These are phyloP conservation scores for Penicillium crystallinum DNA, from an alignment of 495 filamentous ascomycete species.

Conservation along the genomic window DNA sequence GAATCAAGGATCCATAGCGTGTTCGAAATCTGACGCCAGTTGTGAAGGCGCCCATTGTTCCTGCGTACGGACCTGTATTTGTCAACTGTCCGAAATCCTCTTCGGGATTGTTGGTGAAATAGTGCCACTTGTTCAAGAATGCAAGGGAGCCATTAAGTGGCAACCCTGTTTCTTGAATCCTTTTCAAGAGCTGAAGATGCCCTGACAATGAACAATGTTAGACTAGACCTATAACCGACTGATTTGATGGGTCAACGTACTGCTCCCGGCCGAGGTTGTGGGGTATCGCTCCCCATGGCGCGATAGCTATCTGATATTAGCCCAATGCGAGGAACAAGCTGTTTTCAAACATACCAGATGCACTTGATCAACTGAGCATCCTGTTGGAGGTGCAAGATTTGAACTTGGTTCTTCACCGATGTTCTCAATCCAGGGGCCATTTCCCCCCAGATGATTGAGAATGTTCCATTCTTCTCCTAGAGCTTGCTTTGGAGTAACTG, in stretches of 20 bases:
- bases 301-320: conserved; percentile 43
- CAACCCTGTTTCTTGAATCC: conserved; percentile 37
- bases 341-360: conserved; percentile 47
- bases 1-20: conserved; percentile 46
- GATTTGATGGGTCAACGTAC: conserved; percentile 31
- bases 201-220: conserved; percentile 27
- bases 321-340: neutral
- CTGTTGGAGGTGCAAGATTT: conserved; percentile 40
- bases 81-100: conserved; percentile 51
- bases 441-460: conserved; percentile 53
- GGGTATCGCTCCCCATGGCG: conserved; percentile 57
- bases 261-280: conserved; percentile 43
- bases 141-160: conserved; percentile 44
- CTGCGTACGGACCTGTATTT: conserved; percentile 54
- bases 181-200: conserved; percentile 44
- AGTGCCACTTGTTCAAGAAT: conserved; percentile 54
- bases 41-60: conserved; percentile 49
- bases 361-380: conserved; percentile 51
- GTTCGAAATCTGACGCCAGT: conserved; percentile 53
- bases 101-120: conserved; percentile 40
- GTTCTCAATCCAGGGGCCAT: conserved; percentile 57
- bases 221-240: neutral
- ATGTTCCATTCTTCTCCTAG: conserved; percentile 42
- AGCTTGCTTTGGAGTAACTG: neutral
- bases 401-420: conserved; percentile 29